Evolutionary conservation across 805 yeast genomes (phyloP).

Genomic region (Isabelozyma rhagii): DNA sequence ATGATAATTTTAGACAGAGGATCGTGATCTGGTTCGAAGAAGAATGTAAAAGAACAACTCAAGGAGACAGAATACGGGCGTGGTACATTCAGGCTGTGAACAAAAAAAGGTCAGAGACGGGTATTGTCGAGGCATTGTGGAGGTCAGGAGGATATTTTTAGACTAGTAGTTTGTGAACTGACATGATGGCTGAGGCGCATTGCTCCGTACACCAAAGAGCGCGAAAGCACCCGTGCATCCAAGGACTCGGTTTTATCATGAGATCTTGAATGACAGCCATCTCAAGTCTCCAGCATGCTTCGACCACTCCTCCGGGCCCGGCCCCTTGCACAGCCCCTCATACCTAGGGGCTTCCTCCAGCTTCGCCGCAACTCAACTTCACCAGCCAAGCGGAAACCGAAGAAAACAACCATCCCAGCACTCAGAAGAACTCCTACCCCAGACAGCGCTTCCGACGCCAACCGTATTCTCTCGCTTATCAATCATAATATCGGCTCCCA

Average conservation of each 20-base stretch:
- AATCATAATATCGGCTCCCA: constrained; percentile 17
- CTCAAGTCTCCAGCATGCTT: neutral
- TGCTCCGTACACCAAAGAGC: too few species aligned
- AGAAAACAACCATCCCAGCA: constrained; percentile 24
- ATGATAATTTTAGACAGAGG: neutral
- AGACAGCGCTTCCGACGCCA: constrained; percentile 18
- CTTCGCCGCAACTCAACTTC: neutral
- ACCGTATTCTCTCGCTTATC: constrained; percentile 20
- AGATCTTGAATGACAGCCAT: too few species aligned
- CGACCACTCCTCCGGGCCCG: neutral
- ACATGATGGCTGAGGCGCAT: too few species aligned
- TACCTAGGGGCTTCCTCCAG: neutral
- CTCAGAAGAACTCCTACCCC: constrained; percentile 21
- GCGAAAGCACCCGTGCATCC: too few species aligned
- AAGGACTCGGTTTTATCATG: too few species aligned
- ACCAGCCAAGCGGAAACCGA: constrained; percentile 5
- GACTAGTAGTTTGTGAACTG: too few species aligned
- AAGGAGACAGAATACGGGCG: too few species aligned
- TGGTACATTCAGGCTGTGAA: too few species aligned
- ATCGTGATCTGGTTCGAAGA: too few species aligned
- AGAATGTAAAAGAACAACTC: neutral
- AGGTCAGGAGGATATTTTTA: too few species aligned
- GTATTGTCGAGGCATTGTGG: too few species aligned
- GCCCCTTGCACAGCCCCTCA: neutral
- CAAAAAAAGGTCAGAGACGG: too few species aligned